phyloP scores from a whole-genome alignment of 2,329 filamentous ascomycete genomes.

The Diaporthe batatas region DNA sequence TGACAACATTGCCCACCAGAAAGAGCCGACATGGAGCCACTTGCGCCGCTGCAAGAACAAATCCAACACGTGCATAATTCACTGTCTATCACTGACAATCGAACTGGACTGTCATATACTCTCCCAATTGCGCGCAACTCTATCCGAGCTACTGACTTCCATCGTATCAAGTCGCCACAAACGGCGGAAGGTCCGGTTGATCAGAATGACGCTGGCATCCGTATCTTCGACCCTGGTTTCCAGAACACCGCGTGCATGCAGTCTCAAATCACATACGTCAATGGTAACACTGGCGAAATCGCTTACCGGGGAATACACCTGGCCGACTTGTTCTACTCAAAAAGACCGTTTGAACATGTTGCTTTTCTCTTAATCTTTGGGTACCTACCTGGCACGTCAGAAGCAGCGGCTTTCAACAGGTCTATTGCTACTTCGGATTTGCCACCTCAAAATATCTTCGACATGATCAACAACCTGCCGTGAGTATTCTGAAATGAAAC shows the following conservation, averaged over 20 bases:
- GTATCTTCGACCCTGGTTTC: not conserved
- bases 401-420: not conserved
- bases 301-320: not conserved
- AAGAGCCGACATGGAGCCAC: not conserved
- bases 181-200: not conserved
- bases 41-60: not conserved
- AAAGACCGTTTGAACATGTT: conserved; percentile 5
- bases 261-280: conserved; percentile 12
- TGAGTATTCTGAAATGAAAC: not conserved
- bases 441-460: conserved; percentile 5
- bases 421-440: conserved; percentile 1
- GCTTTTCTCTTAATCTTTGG: conserved; percentile 14
- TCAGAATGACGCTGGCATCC: conserved; percentile 1
- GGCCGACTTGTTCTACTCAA: conserved; percentile 7
- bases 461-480: conserved; percentile 17
- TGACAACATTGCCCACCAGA: not conserved
- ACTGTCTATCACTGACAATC: not conserved
- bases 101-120: not conserved
- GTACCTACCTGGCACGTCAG: not conserved
- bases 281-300: conserved; percentile 5
- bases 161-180: not conserved
- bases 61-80: not conserved
- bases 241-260: conserved; percentile 6
- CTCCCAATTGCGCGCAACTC: not conserved
- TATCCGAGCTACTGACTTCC: not conserved